These are phyloP conservation scores for Trichocladium antarcticum DNA, from an alignment of 495 filamentous ascomycete genomes.

Conservation along the genomic window DNA sequence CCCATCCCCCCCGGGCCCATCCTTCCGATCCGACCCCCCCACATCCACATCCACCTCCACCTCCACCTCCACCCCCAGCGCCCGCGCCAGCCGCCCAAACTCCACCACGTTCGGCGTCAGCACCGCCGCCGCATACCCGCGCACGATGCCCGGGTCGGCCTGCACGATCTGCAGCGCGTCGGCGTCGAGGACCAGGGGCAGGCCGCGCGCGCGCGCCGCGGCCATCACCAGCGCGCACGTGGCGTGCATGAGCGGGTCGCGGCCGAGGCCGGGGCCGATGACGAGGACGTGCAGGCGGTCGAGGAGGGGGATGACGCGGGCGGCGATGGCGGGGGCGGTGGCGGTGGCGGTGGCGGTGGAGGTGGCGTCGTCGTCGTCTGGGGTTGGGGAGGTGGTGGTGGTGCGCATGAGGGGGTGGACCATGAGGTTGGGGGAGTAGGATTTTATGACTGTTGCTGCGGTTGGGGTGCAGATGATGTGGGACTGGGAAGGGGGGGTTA, in stretches of 20 bases:
- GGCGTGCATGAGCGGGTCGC: slow-evolving; percentile 81
- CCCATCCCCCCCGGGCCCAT: background rate
- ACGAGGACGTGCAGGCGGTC: slow-evolving; percentile 83
- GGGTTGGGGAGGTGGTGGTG: slow-evolving; percentile 36
- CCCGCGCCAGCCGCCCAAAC: slow-evolving; percentile 69
- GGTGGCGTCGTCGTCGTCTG: slow-evolving; percentile 15
- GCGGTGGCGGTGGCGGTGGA: slow-evolving; percentile 35
- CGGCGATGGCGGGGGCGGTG: slow-evolving; percentile 47
- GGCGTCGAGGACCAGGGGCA: slow-evolving; percentile 85
- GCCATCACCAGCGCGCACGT: slow-evolving; percentile 69
- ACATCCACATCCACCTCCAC: too few species aligned
- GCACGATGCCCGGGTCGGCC: slow-evolving; percentile 62
- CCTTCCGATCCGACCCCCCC: slow-evolving; percentile 9
- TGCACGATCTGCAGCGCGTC: slow-evolving; percentile 75
- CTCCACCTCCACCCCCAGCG: slow-evolving; percentile 44
- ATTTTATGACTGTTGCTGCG: slow-evolving; percentile 85
- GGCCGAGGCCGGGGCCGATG: slow-evolving; percentile 82
- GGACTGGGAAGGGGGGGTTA: slow-evolving; percentile 44
- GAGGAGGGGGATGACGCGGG: slow-evolving; percentile 69
- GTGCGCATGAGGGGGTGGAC: slow-evolving; percentile 93
- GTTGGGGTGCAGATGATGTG: slow-evolving; percentile 92
- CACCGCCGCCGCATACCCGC: slow-evolving; percentile 73
- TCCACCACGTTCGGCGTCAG: slow-evolving; percentile 92
- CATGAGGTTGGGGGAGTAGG: slow-evolving; percentile 97
- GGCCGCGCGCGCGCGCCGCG: slow-evolving; percentile 58